A percentile compares a stretch with the other conserved stretches of the same genome.
Evolutionary conservation across 2,329 filamentous ascomycete species (phyloP).

Genomic region (Pseudogymnoascus sp.): DNA sequence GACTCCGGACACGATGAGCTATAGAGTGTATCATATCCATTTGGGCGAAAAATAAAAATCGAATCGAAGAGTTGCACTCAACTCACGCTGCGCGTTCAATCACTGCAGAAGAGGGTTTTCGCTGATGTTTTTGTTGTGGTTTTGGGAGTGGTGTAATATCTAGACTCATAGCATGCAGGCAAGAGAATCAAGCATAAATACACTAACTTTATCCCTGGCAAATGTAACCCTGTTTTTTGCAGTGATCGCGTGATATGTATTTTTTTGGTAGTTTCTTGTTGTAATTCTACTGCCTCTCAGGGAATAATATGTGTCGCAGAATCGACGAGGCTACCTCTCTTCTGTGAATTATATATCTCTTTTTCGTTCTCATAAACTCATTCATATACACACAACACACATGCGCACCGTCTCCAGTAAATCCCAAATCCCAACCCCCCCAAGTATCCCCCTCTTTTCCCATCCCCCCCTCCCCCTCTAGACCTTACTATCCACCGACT

Average conservation of each 20-base stretch:
- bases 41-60: constrained; percentile 7
- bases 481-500: constrained; percentile 32
- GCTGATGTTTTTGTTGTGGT: neutral
- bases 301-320: constrained; percentile 1
- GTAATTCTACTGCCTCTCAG: neutral
- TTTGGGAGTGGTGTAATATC: constrained; percentile 6
- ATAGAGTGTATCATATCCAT: constrained; percentile 39
- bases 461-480: constrained; percentile 11
- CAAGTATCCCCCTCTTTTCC: neutral
- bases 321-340: neutral
- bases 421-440: neutral
- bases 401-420: neutral
- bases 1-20: constrained; percentile 80
- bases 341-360: neutral
- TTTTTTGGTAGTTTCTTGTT: neutral
- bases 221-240: neutral
- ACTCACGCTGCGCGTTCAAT: neutral
- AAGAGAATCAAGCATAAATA: constrained; percentile 5
- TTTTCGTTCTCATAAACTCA: neutral
- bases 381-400: neutral
- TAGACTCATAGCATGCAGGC: constrained; percentile 7
- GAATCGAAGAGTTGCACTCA: neutral
- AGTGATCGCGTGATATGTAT: neutral
- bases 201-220: neutral
- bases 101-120: neutral